Evolutionary conservation across 257 asterid genomes (phyloP).

Genomic region (Solanum peruvianum): DNA sequence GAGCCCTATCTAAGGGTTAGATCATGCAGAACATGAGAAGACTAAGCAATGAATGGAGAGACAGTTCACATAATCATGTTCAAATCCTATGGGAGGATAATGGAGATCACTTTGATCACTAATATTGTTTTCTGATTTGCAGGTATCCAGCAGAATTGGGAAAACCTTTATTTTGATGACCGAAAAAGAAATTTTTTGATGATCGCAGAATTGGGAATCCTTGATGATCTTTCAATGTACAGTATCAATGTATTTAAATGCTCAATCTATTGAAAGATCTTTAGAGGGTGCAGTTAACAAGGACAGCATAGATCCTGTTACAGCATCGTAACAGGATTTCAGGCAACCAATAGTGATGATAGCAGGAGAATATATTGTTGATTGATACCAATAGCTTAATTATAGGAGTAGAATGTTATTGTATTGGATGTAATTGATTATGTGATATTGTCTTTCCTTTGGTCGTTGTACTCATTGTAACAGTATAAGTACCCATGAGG

Average conservation of each 20-base stretch:
- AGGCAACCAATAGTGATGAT: not conserved
- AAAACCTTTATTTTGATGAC: not conserved
- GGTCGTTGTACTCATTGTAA: not conserved
- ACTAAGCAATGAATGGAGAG: not conserved
- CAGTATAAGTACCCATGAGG: not conserved
- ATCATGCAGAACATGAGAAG: not conserved
- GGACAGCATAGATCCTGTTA: not conserved
- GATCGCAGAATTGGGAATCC: not conserved
- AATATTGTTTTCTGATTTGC: not conserved
- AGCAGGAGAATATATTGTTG: not conserved
- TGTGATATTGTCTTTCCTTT: not conserved
- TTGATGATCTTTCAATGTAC: not conserved
- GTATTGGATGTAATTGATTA: not conserved
- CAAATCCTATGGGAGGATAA: not conserved
- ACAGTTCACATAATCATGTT: not conserved
- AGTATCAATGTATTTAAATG: not conserved
- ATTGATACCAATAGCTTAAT: not conserved
- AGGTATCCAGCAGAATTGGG: not conserved
- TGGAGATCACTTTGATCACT: not conserved
- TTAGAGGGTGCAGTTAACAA: not conserved
- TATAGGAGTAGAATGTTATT: not conserved
- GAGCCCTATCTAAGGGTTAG: not conserved
- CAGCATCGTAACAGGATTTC: not conserved
- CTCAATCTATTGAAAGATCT: not conserved
- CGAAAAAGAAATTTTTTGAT: not conserved